phyloP scores from a whole-genome alignment of 805 yeast species.

The Schwanniomyces polymorphus region DNA sequence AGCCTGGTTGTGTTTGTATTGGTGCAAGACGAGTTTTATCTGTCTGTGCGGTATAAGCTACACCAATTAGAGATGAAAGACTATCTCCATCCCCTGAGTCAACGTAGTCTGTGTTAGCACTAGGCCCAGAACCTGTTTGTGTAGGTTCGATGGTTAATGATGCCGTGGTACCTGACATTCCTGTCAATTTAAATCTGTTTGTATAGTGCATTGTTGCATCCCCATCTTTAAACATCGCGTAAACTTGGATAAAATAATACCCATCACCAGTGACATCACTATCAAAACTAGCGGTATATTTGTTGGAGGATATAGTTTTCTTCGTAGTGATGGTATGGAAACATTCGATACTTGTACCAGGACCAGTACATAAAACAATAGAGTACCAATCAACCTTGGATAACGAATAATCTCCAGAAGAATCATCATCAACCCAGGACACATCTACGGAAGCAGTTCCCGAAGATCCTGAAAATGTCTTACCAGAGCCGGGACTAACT shows the following conservation, averaged over 20 bases:
- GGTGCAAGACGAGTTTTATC: constrained; percentile 84
- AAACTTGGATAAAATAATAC: constrained; percentile 68
- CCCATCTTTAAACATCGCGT: constrained; percentile 39
- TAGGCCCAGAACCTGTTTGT: constrained; percentile 38
- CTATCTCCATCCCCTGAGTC: constrained; percentile 16
- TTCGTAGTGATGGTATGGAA: constrained; percentile 10
- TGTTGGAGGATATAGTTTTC: constrained; percentile 4
- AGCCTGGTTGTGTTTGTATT: constrained; percentile 87
- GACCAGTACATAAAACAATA: constrained; percentile 69
- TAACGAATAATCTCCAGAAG: constrained; percentile 49
- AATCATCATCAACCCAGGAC: constrained; percentile 58
- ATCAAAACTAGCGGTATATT: constrained; percentile 45
- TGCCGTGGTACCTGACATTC: constrained; percentile 71
- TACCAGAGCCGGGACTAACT: constrained; percentile 41
- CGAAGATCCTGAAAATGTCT: constrained; percentile 36
- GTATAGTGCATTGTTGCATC: constrained; percentile 62
- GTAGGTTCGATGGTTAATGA: constrained; percentile 34
- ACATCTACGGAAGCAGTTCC: constrained; percentile 31
- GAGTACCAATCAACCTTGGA: constrained; percentile 44
- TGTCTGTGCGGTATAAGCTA: constrained; percentile 77
- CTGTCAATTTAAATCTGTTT: constrained; percentile 60
- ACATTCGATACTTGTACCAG: constrained; percentile 41
- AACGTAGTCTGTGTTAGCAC: constrained; percentile 35
- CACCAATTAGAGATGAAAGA: constrained; percentile 4
- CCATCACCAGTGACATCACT: constrained; percentile 60